Evolutionary conservation across 2,329 filamentous ascomycete genomes (phyloP).

Genomic region (Colletotrichum sp.): DNA sequence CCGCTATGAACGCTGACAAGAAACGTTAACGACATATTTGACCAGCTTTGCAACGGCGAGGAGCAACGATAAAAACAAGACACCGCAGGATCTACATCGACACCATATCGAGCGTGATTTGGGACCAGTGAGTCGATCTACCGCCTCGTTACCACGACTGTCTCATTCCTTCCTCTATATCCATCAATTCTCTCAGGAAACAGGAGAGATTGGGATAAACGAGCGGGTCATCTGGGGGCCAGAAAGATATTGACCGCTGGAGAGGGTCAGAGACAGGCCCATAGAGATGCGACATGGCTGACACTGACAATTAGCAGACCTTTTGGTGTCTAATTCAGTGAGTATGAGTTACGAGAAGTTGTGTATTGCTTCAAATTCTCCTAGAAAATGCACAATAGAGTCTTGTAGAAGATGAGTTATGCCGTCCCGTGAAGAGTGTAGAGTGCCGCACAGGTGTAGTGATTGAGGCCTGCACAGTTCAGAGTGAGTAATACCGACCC

Average conservation of each 20-base stretch:
- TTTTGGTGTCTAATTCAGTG: neutral
- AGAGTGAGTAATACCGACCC: neutral
- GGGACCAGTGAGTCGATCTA: neutral
- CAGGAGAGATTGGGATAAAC: neutral
- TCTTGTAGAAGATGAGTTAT: neutral
- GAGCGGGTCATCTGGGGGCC: neutral
- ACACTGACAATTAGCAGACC: fast-evolving
- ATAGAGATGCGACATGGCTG: neutral
- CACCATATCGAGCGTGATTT: neutral
- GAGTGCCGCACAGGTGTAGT: neutral
- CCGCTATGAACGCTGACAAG: neutral
- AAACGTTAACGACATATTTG: neutral
- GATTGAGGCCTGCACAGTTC: neutral
- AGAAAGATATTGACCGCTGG: neutral
- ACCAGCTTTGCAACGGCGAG: neutral
- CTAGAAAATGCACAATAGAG: neutral
- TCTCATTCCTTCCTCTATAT: neutral
- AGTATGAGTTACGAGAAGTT: neutral
- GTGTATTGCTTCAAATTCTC: neutral
- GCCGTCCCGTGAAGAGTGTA: neutral
- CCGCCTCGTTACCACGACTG: neutral
- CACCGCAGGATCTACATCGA: neutral
- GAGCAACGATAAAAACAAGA: neutral
- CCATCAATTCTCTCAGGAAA: neutral
- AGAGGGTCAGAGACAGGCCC: neutral